phyloP scores from a whole-genome alignment of 2,329 filamentous ascomycete species.

The Stromatinia cepivora region DNA sequence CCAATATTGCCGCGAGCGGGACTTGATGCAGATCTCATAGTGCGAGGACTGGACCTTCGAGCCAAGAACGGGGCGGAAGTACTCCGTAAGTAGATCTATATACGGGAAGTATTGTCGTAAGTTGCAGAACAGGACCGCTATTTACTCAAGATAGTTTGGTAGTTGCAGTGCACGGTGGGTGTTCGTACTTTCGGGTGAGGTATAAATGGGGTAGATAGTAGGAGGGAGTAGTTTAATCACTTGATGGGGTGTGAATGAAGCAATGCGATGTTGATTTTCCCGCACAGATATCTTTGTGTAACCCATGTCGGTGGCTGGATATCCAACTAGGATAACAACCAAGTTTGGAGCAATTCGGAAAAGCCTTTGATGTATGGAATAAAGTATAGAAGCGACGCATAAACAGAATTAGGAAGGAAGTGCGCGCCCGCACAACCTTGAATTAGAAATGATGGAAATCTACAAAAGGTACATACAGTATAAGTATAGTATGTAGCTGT shows the following conservation, averaged over 20 bases:
- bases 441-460: slow-evolving; percentile 2
- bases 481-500: background rate
- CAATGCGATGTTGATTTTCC: background rate
- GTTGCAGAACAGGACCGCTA: slow-evolving; percentile 5
- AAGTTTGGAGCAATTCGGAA: background rate
- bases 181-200: slow-evolving; percentile 10
- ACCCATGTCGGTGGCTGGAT: slow-evolving; percentile 22
- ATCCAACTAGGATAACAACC: slow-evolving; percentile 2
- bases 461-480: background rate
- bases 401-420: slow-evolving; percentile 12
- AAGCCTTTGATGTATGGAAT: background rate
- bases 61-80: slow-evolving; percentile 5
- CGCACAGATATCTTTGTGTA: slow-evolving; percentile 15
- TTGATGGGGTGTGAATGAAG: slow-evolving; percentile 1
- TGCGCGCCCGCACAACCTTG: background rate
- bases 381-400: slow-evolving; percentile 8
- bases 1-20: slow-evolving; percentile 9
- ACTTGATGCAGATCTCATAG: slow-evolving; percentile 16
- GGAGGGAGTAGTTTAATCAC: background rate
- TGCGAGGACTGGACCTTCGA: slow-evolving; percentile 15
- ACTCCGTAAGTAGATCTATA: slow-evolving; percentile 11
- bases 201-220: slow-evolving; percentile 2
- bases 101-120: slow-evolving; percentile 3
- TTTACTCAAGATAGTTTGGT: background rate
- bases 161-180: slow-evolving; percentile 11